Base-by-base conservation (phyloP, 805 yeast species). In the Schizosaccharomyces lindneri region DNA sequence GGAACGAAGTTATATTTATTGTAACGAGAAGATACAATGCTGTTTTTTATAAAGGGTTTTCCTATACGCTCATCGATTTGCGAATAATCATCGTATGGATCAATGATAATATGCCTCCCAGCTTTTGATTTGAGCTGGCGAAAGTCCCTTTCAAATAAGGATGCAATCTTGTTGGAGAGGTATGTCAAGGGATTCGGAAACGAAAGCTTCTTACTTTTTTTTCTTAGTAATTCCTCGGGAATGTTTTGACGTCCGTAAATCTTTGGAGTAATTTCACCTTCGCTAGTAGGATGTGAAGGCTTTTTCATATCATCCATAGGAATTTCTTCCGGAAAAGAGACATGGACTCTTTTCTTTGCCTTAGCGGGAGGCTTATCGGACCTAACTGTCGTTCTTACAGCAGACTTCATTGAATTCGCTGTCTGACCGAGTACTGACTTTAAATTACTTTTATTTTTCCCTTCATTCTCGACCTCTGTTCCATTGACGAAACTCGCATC, bases 11-110 rank as follows among this genome's bases (percentile, higher is more conserved):
- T 79, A 69, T 82, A 81, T 2, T 84, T 63, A 1, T 89, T 83
- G 72, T 93, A 93, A 67, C 88, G 81, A 2, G 97, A 84, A 0
- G 97, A 88, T 0, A 94, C 85, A 63, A 93, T 83, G 36, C 76
- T 66, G 70, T 93, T 93, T 63, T 77, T 70, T 62, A 77, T 67
- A 70, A 84, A 90, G 0, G 87, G 81, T 55, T 70, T 75, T 5
- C 75, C 71, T 5, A 77, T 79, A 64, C 96, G 76, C 68, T 84
- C 93, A 70, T 90, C 97, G 1, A 83, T 67, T 46, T 83, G 72
- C 1, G 73, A 69, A 39, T 70, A 67, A 2, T 60, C 59, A 32
- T 61, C 17, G 7, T 57, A 21, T 13, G 60, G 48, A 27, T 57
- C 27, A 11, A 57, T n/a, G 39, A 57, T 31, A 32, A 57, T 51